Percentiles rank a stretch among this genome's conserved stretches.
These are phyloP conservation scores for Rhizopogon sp. DNA, from an alignment of 768 basidiomycete species.

Conservation along the genomic window DNA sequence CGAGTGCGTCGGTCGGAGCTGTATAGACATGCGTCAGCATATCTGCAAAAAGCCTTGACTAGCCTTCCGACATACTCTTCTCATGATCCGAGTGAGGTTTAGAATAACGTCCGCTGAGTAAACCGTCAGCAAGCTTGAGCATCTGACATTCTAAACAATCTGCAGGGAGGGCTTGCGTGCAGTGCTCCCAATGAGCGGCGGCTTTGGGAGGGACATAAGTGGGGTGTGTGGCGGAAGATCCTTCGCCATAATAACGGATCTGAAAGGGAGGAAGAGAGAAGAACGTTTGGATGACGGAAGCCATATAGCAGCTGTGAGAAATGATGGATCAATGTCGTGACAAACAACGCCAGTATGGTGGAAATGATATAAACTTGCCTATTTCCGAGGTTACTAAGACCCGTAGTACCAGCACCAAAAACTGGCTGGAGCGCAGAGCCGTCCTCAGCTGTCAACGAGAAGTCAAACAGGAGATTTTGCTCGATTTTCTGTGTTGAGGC, in stretches of 20 bases:
- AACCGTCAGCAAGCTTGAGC: slow-evolving; percentile 86
- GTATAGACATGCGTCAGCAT: slow-evolving; percentile 4
- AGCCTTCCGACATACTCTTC: slow-evolving; percentile 1
- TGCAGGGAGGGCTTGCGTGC: slow-evolving; percentile 66
- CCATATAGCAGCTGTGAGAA: slow-evolving; percentile 85
- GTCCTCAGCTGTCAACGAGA: slow-evolving; percentile 81
- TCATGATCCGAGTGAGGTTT: slow-evolving; percentile 41
- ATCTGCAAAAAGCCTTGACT: slow-evolving; percentile 8
- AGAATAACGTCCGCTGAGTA: slow-evolving; percentile 90
- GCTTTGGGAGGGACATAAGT: slow-evolving; percentile 26
- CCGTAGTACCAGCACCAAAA: slow-evolving; percentile 86
- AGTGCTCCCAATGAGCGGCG: slow-evolving; percentile 51
- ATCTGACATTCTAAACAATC: slow-evolving; percentile 95
- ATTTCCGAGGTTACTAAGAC: slow-evolving; percentile 89
- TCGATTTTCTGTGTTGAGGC: slow-evolving; percentile 72
- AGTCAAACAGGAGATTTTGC: slow-evolving; percentile 92
- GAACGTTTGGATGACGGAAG: slow-evolving; percentile 82
- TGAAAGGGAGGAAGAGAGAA: slow-evolving; percentile 81
- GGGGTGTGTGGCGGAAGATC: slow-evolving; percentile 7
- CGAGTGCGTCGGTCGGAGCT: slow-evolving; percentile 28
- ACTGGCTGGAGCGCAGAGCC: slow-evolving; percentile 86
- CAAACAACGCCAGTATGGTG: neutral
- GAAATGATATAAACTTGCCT: slow-evolving; percentile 38
- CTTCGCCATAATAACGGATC: slow-evolving; percentile 52
- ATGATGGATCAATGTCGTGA: neutral